phyloP scores from a whole-genome alignment of 2,329 filamentous ascomycete species.

The Fusarium verrucosum region DNA sequence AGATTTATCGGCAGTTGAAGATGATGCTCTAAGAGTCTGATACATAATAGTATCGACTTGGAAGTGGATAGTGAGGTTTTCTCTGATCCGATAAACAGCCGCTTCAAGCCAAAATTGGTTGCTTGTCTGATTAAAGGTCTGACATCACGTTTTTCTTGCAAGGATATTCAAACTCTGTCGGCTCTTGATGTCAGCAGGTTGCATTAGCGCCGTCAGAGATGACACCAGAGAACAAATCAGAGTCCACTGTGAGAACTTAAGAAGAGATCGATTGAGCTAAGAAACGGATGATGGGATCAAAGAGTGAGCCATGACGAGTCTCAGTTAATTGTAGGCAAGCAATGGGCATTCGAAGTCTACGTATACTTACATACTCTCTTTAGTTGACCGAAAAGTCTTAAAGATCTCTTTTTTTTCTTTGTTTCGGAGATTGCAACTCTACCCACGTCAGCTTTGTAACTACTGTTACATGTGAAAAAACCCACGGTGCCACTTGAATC shows the following conservation, averaged over 20 bases:
- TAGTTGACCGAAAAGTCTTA: not conserved
- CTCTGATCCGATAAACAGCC: not conserved
- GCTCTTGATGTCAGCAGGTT: conserved; percentile 34
- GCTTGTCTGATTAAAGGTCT: conserved; percentile 21
- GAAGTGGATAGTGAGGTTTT: not conserved
- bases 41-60: not conserved
- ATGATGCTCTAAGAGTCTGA: not conserved
- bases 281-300: not conserved
- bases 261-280: not conserved
- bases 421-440: not conserved
- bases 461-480: no score
- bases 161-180: not conserved
- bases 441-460: conserved; percentile 11
- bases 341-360: not conserved
- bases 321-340: conserved; percentile 8
- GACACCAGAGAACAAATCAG: not conserved
- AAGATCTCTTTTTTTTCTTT: not conserved
- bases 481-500: not conserved
- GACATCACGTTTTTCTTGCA: conserved; percentile 11
- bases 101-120: not conserved
- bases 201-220: conserved; percentile 33
- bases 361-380: not conserved
- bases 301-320: not conserved
- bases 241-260: not conserved
- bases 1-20: not conserved